These are phyloP conservation scores for Wickerhamiella azyma DNA, from an alignment of 805 yeast genomes.

Conservation along the genomic window DNA sequence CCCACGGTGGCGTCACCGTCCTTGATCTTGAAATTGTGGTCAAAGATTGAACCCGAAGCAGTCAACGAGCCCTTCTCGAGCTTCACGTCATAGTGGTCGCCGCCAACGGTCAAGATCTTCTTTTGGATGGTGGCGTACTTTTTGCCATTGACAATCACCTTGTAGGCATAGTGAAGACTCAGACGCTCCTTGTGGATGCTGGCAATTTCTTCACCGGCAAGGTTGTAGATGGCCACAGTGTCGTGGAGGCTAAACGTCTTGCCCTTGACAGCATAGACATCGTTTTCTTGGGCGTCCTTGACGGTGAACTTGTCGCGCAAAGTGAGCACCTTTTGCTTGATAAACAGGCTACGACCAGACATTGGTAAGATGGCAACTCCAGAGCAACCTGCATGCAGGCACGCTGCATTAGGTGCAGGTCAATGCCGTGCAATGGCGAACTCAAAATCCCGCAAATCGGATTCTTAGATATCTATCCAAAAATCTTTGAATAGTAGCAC, in stretches of 20 bases:
- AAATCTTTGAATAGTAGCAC: too few relatives aligned
- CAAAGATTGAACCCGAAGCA: conserved; percentile 6
- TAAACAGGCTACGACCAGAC: conserved; percentile 5
- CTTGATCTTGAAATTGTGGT: conserved; percentile 8
- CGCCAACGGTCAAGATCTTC: conserved; percentile 2
- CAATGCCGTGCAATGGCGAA: too few relatives aligned
- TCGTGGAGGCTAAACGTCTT: conserved; percentile 5
- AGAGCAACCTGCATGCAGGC: not conserved
- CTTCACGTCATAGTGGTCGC: conserved; percentile 5
- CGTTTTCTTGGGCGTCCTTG: conserved; percentile 3
- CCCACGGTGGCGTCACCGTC: not conserved
- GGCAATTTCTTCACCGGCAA: conserved; percentile 1
- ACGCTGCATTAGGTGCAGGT: too few relatives aligned
- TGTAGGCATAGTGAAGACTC: not conserved
- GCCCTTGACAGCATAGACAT: conserved; percentile 6
- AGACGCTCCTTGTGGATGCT: conserved; percentile 3
- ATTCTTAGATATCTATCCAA: too few relatives aligned
- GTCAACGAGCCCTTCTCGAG: conserved; percentile 1
- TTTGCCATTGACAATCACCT: not conserved
- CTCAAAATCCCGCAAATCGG: too few relatives aligned
- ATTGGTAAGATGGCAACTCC: not conserved
- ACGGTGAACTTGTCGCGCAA: conserved; percentile 6
- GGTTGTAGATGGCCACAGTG: not conserved
- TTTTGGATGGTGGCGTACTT: conserved; percentile 7
- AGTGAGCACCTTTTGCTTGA: conserved; percentile 5